Conservation (phyloP, 768 basidiomycete species). For the Boletus pseudopeckii region DNA sequence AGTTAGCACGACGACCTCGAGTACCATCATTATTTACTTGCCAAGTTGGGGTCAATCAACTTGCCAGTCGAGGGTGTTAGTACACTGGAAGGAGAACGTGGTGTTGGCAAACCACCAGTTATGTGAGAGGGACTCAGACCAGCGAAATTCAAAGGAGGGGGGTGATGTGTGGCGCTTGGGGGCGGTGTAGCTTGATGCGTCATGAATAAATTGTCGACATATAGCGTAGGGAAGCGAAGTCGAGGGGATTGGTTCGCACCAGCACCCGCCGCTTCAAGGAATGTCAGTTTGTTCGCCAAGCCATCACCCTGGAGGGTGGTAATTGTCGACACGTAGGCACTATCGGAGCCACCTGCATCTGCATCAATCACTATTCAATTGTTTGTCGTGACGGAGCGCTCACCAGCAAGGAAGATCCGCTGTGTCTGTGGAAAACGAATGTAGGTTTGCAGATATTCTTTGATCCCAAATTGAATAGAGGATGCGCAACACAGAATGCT, state of each 20-base stretch:
- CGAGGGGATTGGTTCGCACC: slow-evolving; percentile 42
- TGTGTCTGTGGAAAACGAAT: slow-evolving; percentile 71
- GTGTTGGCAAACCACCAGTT: slow-evolving; percentile 63
- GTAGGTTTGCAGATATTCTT: slow-evolving; percentile 71
- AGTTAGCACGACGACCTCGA: slow-evolving; percentile 5
- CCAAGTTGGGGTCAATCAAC: slow-evolving; percentile 62
- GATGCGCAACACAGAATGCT: not conserved
- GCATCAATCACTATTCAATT: slow-evolving; percentile 1
- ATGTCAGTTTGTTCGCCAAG: slow-evolving; percentile 61
- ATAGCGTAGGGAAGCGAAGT: slow-evolving; percentile 51
- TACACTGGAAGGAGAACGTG: slow-evolving; percentile 53
- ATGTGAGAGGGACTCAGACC: slow-evolving; percentile 40
- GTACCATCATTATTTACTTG: slow-evolving; percentile 28
- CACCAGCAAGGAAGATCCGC: slow-evolving; percentile 70
- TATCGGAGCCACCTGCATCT: slow-evolving; percentile 51
- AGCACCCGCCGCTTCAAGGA: slow-evolving; percentile 50
- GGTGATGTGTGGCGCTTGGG: slow-evolving; percentile 32
- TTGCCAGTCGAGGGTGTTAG: slow-evolving; percentile 27
- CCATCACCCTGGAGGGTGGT: slow-evolving; percentile 56
- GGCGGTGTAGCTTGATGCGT: slow-evolving; percentile 25
- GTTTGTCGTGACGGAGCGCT: slow-evolving; percentile 11
- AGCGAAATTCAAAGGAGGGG: slow-evolving; percentile 46
- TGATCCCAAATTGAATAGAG: not conserved
- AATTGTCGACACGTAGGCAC: slow-evolving; percentile 55
- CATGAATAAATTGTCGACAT: slow-evolving; percentile 50